Evolutionary conservation across 2,329 filamentous ascomycete genomes (phyloP).

Genomic region (Colletotrichum sp.): DNA sequence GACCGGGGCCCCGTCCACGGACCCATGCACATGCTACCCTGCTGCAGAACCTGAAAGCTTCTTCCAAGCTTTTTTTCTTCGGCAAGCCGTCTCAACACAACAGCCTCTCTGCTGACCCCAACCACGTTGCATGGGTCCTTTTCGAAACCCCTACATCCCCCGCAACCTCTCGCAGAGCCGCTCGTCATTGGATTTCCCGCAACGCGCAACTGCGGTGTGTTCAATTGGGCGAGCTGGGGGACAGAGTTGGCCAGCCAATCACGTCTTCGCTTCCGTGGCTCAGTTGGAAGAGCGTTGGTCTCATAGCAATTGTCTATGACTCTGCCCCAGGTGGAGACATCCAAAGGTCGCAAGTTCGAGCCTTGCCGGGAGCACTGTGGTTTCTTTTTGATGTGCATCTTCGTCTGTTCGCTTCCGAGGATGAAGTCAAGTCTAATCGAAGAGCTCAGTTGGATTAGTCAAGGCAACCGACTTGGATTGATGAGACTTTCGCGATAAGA

Average conservation of each 20-base stretch:
- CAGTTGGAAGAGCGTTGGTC: constrained; percentile 14
- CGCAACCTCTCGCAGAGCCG: neutral
- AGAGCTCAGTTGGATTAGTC: neutral
- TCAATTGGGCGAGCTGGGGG: neutral
- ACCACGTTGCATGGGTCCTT: neutral
- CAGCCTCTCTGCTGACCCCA: neutral
- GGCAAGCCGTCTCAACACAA: neutral
- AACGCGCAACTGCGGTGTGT: neutral
- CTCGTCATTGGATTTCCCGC: neutral
- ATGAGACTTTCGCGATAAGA: neutral
- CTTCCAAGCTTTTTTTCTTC: neutral
- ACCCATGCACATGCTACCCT: neutral
- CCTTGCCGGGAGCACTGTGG: neutral
- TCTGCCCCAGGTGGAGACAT: neutral
- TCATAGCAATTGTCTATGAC: neutral
- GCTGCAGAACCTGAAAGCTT: neutral
- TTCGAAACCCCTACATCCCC: neutral
- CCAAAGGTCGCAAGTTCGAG: constrained; percentile 16
- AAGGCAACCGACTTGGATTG: neutral
- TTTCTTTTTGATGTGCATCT: neutral
- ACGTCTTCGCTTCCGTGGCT: neutral
- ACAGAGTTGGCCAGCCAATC: neutral
- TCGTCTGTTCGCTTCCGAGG: neutral
- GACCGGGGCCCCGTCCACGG: neutral
- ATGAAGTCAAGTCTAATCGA: fast-evolving